Evolutionary conservation across 176 grass and related monocot genomes (phyloP).

Genomic region (Lolium rigidum): DNA sequence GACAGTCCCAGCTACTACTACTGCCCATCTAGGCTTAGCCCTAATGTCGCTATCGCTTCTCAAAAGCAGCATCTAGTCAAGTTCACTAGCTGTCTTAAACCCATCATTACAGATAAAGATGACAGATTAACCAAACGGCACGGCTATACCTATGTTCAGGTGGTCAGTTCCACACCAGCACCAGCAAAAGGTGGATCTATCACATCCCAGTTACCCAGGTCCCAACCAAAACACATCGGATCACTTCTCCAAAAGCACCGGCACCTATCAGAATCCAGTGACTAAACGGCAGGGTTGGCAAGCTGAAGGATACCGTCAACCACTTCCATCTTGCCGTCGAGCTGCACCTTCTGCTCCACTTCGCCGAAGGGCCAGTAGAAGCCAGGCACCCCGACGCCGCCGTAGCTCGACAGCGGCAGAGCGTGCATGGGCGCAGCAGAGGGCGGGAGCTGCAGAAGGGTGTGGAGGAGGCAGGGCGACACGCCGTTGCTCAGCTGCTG

Average conservation of each 20-base stretch:
- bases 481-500: constrained; percentile 45
- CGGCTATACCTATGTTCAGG: constrained; percentile 50
- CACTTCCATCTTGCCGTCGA: constrained; percentile 41
- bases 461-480: constrained; percentile 46
- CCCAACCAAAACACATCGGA: too few species aligned
- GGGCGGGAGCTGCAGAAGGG: constrained; percentile 47
- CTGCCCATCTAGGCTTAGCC: background rate
- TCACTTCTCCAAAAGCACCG: constrained; percentile 15
- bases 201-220: constrained; percentile 22
- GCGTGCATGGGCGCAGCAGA: constrained; percentile 33
- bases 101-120: constrained; percentile 34
- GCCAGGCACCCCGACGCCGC: constrained; percentile 33
- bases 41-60: background rate
- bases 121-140: constrained; percentile 30
- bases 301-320: constrained; percentile 53
- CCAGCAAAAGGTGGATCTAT: constrained; percentile 38
- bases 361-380: constrained; percentile 45
- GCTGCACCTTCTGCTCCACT: constrained; percentile 54
- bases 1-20: background rate
- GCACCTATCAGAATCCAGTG: background rate
- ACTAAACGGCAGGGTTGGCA: constrained; percentile 33
- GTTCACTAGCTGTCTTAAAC: constrained; percentile 19
- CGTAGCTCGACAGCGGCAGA: constrained; percentile 41
- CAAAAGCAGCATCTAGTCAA: constrained; percentile 33
- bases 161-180: constrained; percentile 32